Conservation (phyloP, 2,329 filamentous ascomycete species). For the Sordariomycetes sp. region DNA sequence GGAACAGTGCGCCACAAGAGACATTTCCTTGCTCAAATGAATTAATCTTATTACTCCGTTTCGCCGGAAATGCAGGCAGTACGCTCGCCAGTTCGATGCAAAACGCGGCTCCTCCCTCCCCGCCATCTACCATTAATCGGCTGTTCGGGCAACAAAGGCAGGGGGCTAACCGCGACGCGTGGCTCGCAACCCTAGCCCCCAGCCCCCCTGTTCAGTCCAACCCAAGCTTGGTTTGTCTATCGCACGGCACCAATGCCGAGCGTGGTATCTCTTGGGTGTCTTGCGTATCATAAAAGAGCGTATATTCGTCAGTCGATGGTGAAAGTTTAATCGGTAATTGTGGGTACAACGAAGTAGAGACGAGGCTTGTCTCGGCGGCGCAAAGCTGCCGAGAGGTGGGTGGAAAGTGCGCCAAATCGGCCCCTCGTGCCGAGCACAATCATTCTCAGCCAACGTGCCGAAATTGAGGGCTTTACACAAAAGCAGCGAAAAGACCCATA, state of each 20-base stretch:
- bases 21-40: constrained; percentile 3
- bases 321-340: neutral
- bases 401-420: too few relatives aligned
- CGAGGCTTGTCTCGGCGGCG: neutral
- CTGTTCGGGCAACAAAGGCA: constrained; percentile 6
- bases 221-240: too few relatives aligned
- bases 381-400: constrained; percentile 4
- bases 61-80: constrained; percentile 14
- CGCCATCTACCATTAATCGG: constrained; percentile 5
- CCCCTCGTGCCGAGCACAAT: too few relatives aligned
- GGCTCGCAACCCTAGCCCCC: too few relatives aligned
- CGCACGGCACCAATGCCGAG: too few relatives aligned
- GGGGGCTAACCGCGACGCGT: neutral
- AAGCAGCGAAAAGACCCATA: constrained; percentile 41
- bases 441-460: too few relatives aligned
- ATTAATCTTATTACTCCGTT: constrained; percentile 19
- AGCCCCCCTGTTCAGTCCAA: too few relatives aligned
- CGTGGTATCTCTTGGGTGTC: neutral
- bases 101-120: constrained; percentile 3
- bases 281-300: neutral
- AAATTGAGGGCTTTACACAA: too few relatives aligned
- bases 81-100: neutral
- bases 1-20: too few relatives aligned
- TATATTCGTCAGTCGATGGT: neutral
- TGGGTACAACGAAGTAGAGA: neutral